phyloP scores from a whole-genome alignment of 768 basidiomycete species.

The Thelephora aurantiotincta region DNA sequence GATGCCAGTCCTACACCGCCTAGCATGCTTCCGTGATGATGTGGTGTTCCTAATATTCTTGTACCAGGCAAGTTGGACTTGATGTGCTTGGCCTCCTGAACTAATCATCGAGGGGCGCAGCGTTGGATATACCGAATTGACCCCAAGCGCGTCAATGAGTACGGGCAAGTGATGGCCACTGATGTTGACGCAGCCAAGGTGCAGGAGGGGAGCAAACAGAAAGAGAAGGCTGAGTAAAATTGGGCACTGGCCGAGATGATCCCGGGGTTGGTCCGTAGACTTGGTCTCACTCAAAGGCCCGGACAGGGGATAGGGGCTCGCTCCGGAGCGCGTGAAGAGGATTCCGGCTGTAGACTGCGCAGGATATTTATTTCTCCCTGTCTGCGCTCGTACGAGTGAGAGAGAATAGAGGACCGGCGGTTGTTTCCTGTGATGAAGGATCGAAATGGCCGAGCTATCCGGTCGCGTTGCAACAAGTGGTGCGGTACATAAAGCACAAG shows the following conservation, averaged over 20 bases:
- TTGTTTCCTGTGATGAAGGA: background rate
- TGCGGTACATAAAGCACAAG: too few relatives aligned
- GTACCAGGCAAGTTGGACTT: constrained; percentile 56
- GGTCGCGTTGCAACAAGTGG: too few relatives aligned
- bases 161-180: constrained; percentile 65
- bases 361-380: too few relatives aligned
- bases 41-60: constrained; percentile 85
- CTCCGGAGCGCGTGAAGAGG: too few relatives aligned
- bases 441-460: too few relatives aligned
- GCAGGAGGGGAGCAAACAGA: constrained; percentile 20
- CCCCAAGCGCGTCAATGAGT: constrained; percentile 90
- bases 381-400: too few relatives aligned
- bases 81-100: background rate
- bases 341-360: too few relatives aligned
- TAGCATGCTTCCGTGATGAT: constrained; percentile 85
- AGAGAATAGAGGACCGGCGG: too few relatives aligned
- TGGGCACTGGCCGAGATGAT: constrained; percentile 13
- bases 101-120: constrained; percentile 22
- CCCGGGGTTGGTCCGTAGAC: background rate
- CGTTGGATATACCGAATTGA: constrained; percentile 98
- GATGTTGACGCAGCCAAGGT: constrained; percentile 27
- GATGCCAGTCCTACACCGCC: constrained; percentile 89
- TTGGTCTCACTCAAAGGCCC: too few relatives aligned
- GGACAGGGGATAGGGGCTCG: too few relatives aligned
- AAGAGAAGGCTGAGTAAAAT: constrained; percentile 14